Base-by-base conservation (phyloP, 2,329 filamentous ascomycete species). In the Didymella pinodella region DNA sequence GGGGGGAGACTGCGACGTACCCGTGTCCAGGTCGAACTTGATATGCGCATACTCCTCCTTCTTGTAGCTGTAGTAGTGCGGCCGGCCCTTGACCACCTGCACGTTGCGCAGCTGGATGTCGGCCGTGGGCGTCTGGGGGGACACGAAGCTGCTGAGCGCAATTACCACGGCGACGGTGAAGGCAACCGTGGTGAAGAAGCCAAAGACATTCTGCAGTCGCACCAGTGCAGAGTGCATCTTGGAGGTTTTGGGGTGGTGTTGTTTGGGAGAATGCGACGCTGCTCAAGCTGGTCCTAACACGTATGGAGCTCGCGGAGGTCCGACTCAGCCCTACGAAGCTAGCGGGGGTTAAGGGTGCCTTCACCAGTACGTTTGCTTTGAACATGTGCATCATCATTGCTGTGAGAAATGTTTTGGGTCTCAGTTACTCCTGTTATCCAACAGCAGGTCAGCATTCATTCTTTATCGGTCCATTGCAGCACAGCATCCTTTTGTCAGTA, bases 11-110 rank as follows among this genome's bases (percentile, higher is more conserved):
- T 26, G 44, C 6, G 49, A 51, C 38, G 34, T 80, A 86, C 85
- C 84, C 52, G 93, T 90, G 73, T 97, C 90, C 59, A 99, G 85
- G 72, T 93, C 91, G 84, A 99, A 99, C 76, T 89, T 90, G 75
- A 99, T 90, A 75, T 95, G 88, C 68, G 94, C 95, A 78, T 97
- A 98, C 80, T 99, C 95, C 80, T 98, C 93, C 79, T 91, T 92
- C 78, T 95, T 96, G 50, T 86, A 83, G 66, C 89, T 91, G 83
- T 98, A 97, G 85, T 98, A 98, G 77, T 98, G 91, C n/a, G 95
- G 93, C 10, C 94, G 86, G 55, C 95, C 94, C 78, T 90, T 92
- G 72, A 94, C 89, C 58, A 98, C 92, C 80, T 97, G 91, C 36
- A 96, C 84, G 77, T 93, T 94, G 59, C 87, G 87, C 46, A 92